A percentile compares a stretch with the other conserved stretches of the same genome.
Conservation (phyloP, 148 eudicot species). For the Silene latifolia region DNA sequence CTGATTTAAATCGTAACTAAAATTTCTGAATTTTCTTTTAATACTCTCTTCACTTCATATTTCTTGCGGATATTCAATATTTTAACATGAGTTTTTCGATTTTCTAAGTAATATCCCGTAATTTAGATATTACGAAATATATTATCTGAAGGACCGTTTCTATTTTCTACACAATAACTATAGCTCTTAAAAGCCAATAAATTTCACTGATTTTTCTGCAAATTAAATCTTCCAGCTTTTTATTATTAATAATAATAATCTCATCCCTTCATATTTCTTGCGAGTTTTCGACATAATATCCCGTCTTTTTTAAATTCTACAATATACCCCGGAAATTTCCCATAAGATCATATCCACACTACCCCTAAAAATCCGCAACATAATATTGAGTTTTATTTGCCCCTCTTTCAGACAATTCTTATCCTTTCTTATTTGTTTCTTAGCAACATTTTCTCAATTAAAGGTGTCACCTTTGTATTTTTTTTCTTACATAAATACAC, state of each 20-base stretch:
- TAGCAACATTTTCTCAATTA: background rate
- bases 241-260: no score
- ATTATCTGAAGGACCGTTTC: no score
- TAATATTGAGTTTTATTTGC: background rate
- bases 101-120: no score
- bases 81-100: no score
- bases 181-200: background rate
- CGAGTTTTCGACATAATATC: background rate
- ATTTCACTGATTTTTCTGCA: background rate
- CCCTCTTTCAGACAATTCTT: slow-evolving; percentile 1
- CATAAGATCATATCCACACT: background rate
- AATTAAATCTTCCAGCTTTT: no score
- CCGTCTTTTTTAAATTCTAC: no score
- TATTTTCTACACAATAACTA: no score
- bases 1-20: no score
- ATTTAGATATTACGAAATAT: no score
- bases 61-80: no score
- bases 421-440: background rate
- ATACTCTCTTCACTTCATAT: no score
- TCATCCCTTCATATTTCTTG: background rate
- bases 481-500: background rate
- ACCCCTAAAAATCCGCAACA: background rate
- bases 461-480: background rate
- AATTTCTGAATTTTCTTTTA: no score
- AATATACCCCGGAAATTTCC: background rate